Base-by-base conservation (phyloP, 257 asterid species). In the Verbena officinalis region DNA sequence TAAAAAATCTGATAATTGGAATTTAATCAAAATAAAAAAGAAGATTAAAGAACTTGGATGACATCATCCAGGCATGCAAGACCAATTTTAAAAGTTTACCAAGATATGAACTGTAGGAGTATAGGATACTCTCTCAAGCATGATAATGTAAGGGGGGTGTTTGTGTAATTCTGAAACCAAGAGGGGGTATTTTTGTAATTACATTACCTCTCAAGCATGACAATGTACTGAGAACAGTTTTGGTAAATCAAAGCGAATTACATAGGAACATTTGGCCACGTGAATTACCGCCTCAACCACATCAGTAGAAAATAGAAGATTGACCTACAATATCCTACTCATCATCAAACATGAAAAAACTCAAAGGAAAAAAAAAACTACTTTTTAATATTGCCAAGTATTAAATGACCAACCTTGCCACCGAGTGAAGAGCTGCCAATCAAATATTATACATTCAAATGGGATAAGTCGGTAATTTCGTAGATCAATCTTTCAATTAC, bases 161-260 rank as follows among this genome's bases (percentile, higher is more conserved):
- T n/a, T n/a, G n/a, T n/a, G n/a, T n/a, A n/a, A n/a, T n/a, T n/a
- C n/a, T n/a, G n/a, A n/a, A n/a, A n/a, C n/a, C 33, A 27, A 27
- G 4, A 27, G 33, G 33, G 33, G 33, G 33, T 27, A 27, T 27
- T 5, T 27, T 2, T 27, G 33, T 27, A 46, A 21, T 54, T 16
- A 4, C 60, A 31, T 72, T 76, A 89, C 98, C 98, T 91, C 82
- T 91, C 98, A 63, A 91, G 87, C 96, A 91, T 84, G 67, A 84
- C 52, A 57, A 89, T 72, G 78, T 70, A 89, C 59, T 72, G 82
- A 38, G 91, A 82, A 80, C 88, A 9, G 87, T 80, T 75, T 72
- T 3, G 97, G 98, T 20, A 85, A 70, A 80, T 92, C 97, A 64
- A 92, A 92, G n/a, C 82, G 73, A 77, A 89, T 77, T 13, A 87